Conservation (phyloP, 306 rosid genomes). For the Ceratonia siliqua region DNA sequence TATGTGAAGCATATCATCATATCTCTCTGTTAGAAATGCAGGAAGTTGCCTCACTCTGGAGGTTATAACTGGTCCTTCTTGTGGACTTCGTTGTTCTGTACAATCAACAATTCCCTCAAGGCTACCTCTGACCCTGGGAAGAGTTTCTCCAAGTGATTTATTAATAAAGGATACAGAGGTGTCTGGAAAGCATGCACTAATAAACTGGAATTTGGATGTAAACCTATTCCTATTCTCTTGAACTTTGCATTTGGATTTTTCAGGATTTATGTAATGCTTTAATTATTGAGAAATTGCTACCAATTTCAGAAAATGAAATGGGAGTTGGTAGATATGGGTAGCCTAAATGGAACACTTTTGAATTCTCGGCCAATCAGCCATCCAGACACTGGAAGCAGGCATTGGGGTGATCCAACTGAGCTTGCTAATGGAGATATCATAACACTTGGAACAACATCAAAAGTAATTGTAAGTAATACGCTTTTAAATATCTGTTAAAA, state of each 20-base stretch:
- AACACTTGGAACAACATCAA: slow-evolving; percentile 89
- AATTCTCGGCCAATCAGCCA: slow-evolving; percentile 74
- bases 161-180: slow-evolving; percentile 81
- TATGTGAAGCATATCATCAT: slow-evolving; percentile 57
- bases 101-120: slow-evolving; percentile 57
- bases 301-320: slow-evolving; percentile 81
- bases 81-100: slow-evolving; percentile 57
- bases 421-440: slow-evolving; percentile 84
- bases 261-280: slow-evolving; percentile 21
- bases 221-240: slow-evolving; percentile 30
- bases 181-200: slow-evolving; percentile 90
- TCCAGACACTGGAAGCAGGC: slow-evolving; percentile 76
- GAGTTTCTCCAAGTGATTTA: slow-evolving; percentile 85
- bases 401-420: slow-evolving; percentile 71
- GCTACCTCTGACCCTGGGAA: slow-evolving; percentile 79
- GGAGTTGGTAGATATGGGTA: slow-evolving; percentile 97
- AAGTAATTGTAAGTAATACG: slow-evolving; percentile 61
- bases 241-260: slow-evolving; percentile 33
- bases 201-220: slow-evolving; percentile 88
- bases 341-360: slow-evolving; percentile 89
- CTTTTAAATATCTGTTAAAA: slow-evolving; percentile 2
- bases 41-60: slow-evolving; percentile 94
- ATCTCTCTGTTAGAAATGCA: slow-evolving; percentile 82
- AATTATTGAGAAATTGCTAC: slow-evolving; percentile 23
- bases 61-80: slow-evolving; percentile 87